These are phyloP conservation scores for Saccharomycopsis malanga DNA, from an alignment of 805 yeast genomes.

Conservation along the genomic window DNA sequence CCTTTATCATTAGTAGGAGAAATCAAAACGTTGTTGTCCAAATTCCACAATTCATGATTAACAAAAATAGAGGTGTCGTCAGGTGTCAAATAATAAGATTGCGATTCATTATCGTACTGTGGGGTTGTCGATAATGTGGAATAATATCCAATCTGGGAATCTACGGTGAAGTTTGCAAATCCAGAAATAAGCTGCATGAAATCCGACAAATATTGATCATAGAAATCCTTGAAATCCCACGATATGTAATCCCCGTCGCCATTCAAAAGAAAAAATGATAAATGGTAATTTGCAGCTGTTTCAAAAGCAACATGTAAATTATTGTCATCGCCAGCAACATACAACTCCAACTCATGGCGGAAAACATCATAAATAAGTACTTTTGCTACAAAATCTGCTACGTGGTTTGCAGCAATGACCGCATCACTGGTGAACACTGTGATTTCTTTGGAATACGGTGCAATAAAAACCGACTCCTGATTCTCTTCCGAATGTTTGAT, in stretches of 20 bases:
- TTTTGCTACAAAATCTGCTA: slow-evolving; percentile 42
- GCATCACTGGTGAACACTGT: slow-evolving; percentile 32
- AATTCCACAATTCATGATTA: slow-evolving; percentile 81
- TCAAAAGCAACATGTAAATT: slow-evolving; percentile 17
- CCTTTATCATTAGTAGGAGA: slow-evolving; percentile 46
- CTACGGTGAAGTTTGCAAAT: slow-evolving; percentile 65
- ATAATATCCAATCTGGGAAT: slow-evolving; percentile 71
- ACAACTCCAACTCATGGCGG: slow-evolving; percentile 27
- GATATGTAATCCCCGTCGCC: slow-evolving; percentile 60
- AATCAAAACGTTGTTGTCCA: slow-evolving; percentile 36
- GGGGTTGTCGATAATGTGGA: slow-evolving; percentile 33
- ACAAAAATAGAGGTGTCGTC: slow-evolving; percentile 37
- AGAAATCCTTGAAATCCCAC: slow-evolving; percentile 65
- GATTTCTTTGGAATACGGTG: slow-evolving; percentile 28
- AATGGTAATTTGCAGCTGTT: slow-evolving; percentile 54
- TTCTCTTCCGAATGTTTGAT: slow-evolving; percentile 28
- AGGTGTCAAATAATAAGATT: slow-evolving; percentile 31
- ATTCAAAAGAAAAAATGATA: slow-evolving; percentile 67
- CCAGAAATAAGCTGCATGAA: slow-evolving; percentile 45
- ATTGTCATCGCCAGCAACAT: slow-evolving; percentile 5
- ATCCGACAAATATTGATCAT: slow-evolving; percentile 46
- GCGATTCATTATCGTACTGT: slow-evolving; percentile 16
- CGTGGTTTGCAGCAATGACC: slow-evolving; percentile 36
- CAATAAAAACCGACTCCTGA: slow-evolving; percentile 30
- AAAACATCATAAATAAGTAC: slow-evolving; percentile 29